phyloP scores from a whole-genome alignment of 2,329 filamentous ascomycete genomes.

The Neospermospora avenae region DNA sequence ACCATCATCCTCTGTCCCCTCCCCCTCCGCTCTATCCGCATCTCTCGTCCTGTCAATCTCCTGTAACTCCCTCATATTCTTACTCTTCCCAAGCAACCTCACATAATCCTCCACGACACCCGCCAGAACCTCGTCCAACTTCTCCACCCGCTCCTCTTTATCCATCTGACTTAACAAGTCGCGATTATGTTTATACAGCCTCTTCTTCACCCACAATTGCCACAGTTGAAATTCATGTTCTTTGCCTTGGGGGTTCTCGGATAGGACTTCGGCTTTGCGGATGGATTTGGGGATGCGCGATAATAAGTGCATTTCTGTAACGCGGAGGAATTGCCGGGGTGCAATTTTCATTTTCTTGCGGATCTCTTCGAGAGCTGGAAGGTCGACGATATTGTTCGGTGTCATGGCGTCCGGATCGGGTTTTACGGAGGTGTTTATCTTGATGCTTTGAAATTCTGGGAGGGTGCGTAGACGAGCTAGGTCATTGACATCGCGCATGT shows the following conservation, averaged over 20 bases:
- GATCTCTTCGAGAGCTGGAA: constrained; percentile 52
- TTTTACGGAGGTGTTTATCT: constrained; percentile 49
- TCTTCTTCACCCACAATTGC: constrained; percentile 72
- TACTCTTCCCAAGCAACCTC: constrained; percentile 48
- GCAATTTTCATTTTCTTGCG: constrained; percentile 66
- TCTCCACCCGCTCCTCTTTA: constrained; percentile 63
- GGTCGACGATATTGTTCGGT: constrained; percentile 57
- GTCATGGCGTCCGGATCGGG: constrained; percentile 48
- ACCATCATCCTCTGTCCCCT: background rate
- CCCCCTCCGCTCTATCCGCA: background rate
- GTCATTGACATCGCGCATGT: constrained; percentile 73
- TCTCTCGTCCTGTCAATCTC: constrained; percentile 6
- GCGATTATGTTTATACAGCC: constrained; percentile 72
- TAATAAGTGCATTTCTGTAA: constrained; percentile 74
- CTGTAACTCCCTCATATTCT: constrained; percentile 11
- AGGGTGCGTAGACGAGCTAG: constrained; percentile 59
- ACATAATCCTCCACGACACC: constrained; percentile 71
- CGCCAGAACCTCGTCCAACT: constrained; percentile 65
- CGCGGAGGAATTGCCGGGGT: constrained; percentile 69
- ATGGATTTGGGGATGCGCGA: constrained; percentile 54
- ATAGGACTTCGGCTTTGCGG: constrained; percentile 45
- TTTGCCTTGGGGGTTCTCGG: constrained; percentile 44
- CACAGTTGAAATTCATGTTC: constrained; percentile 66
- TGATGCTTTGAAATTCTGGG: constrained; percentile 55
- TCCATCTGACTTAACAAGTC: constrained; percentile 70